Evolutionary conservation across 2,329 filamentous ascomycete species (phyloP).

Genomic region (Xylariaceae sp.): DNA sequence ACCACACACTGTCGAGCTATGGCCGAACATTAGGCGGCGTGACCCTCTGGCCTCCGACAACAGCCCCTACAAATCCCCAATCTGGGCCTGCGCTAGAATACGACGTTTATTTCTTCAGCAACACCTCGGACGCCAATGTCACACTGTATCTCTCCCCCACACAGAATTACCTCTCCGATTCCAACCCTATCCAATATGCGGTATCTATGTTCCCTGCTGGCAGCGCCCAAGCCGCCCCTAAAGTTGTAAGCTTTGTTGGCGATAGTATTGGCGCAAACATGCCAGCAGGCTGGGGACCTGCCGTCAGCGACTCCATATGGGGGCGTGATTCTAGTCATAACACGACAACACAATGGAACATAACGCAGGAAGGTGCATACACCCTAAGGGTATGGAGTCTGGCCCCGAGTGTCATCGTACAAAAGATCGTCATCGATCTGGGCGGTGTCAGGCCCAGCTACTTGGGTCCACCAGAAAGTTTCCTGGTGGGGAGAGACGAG

Average conservation of each 20-base stretch:
- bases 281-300: slow-evolving; percentile 37
- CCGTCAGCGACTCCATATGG: slow-evolving; percentile 44
- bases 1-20: slow-evolving; percentile 49
- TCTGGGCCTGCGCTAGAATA: slow-evolving; percentile 56
- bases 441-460: slow-evolving; percentile 52
- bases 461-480: slow-evolving; percentile 54
- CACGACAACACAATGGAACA: slow-evolving; percentile 40
- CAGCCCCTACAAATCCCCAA: slow-evolving; percentile 43
- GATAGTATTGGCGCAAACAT: slow-evolving; percentile 35
- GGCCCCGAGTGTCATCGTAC: slow-evolving; percentile 48
- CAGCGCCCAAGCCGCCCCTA: slow-evolving; percentile 18
- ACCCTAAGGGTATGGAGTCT: slow-evolving; percentile 48
- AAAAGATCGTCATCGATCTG: slow-evolving; percentile 53
- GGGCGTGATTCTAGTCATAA: slow-evolving; percentile 36
- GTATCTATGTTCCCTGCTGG: slow-evolving; percentile 30
- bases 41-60: slow-evolving; percentile 48
- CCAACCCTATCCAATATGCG: slow-evolving; percentile 36
- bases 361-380: slow-evolving; percentile 39
- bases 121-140: slow-evolving; percentile 37
- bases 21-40: slow-evolving; percentile 57
- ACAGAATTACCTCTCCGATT: slow-evolving; percentile 48
- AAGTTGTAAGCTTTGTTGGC: slow-evolving; percentile 37
- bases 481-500: slow-evolving; percentile 37
- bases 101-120: slow-evolving; percentile 57
- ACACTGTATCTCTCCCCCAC: slow-evolving; percentile 49